These are phyloP conservation scores for Pestalotiopsis sp. DNA, from an alignment of 2,329 filamentous ascomycete genomes.

Conservation along the genomic window DNA sequence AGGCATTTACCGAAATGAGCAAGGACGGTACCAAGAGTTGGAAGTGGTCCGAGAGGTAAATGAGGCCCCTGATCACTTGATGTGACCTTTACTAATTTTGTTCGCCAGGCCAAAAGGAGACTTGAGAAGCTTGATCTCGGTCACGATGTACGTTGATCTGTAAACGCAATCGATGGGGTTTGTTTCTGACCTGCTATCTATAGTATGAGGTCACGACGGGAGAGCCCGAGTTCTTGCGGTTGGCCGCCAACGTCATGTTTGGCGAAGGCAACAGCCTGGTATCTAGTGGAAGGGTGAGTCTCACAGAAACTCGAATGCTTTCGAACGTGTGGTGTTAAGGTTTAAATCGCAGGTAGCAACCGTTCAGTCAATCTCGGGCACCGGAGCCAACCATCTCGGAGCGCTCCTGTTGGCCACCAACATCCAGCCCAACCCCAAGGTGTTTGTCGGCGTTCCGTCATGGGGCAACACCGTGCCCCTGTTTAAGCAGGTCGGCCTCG, in stretches of 20 bases:
- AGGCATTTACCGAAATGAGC: slow-evolving; percentile 37
- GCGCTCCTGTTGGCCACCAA: slow-evolving; percentile 28
- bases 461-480: slow-evolving; percentile 38
- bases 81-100: neutral
- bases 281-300: neutral
- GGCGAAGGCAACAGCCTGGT: slow-evolving; percentile 17
- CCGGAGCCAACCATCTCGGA: slow-evolving; percentile 38
- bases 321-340: neutral
- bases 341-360: slow-evolving; percentile 29
- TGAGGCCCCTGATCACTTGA: neutral
- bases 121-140: slow-evolving; percentile 22
- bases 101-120: slow-evolving; percentile 24
- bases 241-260: slow-evolving; percentile 33
- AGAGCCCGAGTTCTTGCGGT: slow-evolving; percentile 29
- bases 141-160: slow-evolving; percentile 27
- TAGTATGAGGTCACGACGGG: slow-evolving; percentile 39
- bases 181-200: neutral
- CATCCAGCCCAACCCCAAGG: slow-evolving; percentile 6
- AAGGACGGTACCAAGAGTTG: slow-evolving; percentile 34
- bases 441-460: slow-evolving; percentile 33
- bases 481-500: slow-evolving; percentile 31
- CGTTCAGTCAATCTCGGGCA: slow-evolving; percentile 40
- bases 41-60: slow-evolving; percentile 25
- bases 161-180: neutral
- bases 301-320: neutral